These are phyloP conservation scores for Dendrobium huoshanense DNA, from an alignment of 106 monocot genomes.

Conservation along the genomic window DNA sequence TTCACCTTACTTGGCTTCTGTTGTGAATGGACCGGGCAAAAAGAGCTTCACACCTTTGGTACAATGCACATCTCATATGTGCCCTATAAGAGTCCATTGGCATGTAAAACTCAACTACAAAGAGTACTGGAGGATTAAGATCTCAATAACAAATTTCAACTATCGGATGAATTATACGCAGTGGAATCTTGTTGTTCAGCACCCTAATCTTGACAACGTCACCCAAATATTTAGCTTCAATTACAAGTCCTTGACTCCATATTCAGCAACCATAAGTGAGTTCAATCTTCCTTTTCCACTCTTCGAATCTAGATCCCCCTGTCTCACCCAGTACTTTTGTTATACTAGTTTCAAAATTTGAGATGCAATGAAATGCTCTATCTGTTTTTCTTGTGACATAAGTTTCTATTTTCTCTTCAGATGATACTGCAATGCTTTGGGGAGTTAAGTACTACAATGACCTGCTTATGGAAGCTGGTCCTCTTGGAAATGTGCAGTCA, in stretches of 20 bases:
- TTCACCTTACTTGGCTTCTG: conserved; percentile 50
- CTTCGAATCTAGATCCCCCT: neutral
- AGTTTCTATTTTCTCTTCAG: conserved; percentile 13
- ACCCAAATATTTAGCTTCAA: conserved; percentile 59
- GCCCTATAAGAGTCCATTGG: conserved; percentile 67
- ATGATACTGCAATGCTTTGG: conserved; percentile 90
- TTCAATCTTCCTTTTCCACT: neutral
- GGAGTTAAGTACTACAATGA: conserved; percentile 87
- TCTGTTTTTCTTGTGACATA: neutral
- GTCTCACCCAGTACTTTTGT: neutral
- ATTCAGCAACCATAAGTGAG: conserved; percentile 47
- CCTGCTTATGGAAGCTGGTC: conserved; percentile 71
- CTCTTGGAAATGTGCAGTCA: conserved; percentile 77
- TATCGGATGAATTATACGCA: conserved; percentile 68
- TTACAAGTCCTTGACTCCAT: conserved; percentile 51
- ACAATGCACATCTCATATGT: conserved; percentile 76
- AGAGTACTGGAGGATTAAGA: conserved; percentile 65
- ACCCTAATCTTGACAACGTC: conserved; percentile 62
- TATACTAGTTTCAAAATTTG: neutral
- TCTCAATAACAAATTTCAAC: conserved; percentile 66
- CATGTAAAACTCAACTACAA: conserved; percentile 66
- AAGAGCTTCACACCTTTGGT: conserved; percentile 40
- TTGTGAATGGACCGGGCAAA: conserved; percentile 41
- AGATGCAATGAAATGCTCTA: neutral
- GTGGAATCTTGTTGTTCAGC: conserved; percentile 62